A percentile compares a stretch with the other conserved stretches of the same genome.
These are phyloP conservation scores for Fusarium pseudograminearum DNA, from an alignment of 2,329 filamentous ascomycete genomes.

Conservation along the genomic window DNA sequence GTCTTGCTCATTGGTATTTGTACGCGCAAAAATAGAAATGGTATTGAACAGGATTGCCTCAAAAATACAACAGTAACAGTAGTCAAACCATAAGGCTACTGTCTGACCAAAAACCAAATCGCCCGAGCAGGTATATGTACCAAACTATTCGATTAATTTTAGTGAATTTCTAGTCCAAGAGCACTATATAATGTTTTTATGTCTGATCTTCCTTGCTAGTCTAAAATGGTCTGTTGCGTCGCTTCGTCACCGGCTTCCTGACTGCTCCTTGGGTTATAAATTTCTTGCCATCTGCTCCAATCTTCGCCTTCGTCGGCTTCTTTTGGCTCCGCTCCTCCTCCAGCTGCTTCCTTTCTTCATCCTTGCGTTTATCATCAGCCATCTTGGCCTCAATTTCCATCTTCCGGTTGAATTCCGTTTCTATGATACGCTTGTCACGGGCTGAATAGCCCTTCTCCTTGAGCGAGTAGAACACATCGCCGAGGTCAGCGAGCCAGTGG, in stretches of 20 bases:
- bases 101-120: no score
- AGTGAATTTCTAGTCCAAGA: neutral
- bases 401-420: conserved; percentile 90
- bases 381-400: conserved; percentile 96
- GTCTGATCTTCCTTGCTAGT: conserved; percentile 2
- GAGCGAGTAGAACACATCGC: conserved; percentile 96
- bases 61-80: no score
- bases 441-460: conserved; percentile 97
- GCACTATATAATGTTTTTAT: neutral
- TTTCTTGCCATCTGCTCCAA: conserved; percentile 61
- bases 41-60: neutral
- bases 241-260: conserved; percentile 69
- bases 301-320: conserved; percentile 55
- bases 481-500: conserved; percentile 95
- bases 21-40: neutral
- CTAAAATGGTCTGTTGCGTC: conserved; percentile 66
- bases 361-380: conserved; percentile 82
- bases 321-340: conserved; percentile 60
- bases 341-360: conserved; percentile 67
- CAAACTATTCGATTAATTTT: neutral
- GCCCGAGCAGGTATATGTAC: no score
- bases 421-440: conserved; percentile 85
- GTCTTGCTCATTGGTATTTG: neutral
- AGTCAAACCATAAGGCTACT: no score
- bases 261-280: conserved; percentile 72